These are phyloP conservation scores for Hemileia vastatrix DNA, from an alignment of 1,284 basidiomycete species.

Conservation along the genomic window DNA sequence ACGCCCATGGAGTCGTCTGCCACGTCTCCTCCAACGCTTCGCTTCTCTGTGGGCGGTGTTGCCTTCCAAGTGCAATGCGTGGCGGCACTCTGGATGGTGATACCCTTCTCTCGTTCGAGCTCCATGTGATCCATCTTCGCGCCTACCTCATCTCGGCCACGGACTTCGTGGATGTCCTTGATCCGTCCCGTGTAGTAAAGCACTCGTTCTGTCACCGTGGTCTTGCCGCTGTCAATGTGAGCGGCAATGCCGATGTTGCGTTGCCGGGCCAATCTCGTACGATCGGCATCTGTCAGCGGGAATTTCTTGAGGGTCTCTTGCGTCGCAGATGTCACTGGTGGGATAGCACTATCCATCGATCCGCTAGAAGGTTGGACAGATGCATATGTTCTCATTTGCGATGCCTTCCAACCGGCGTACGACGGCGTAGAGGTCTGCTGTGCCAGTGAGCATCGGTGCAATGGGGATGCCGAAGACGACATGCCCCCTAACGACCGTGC, in stretches of 20 bases:
- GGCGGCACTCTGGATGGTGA: constrained; percentile 97
- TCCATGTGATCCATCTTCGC: constrained; percentile 99
- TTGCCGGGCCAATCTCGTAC: constrained; percentile 39
- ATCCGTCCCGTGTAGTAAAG: constrained; percentile 95
- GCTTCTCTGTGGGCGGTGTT: constrained; percentile 46
- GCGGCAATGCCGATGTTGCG: constrained; percentile 48
- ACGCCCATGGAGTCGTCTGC: constrained; percentile 32
- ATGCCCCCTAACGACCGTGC: neutral
- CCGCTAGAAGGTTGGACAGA: neutral
- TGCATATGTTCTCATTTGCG: too few species aligned
- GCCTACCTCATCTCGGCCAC: constrained; percentile 87
- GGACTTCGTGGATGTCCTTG: constrained; percentile 91
- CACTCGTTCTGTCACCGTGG: constrained; percentile 94
- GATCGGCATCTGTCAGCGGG: constrained; percentile 35
- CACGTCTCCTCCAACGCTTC: constrained; percentile 43
- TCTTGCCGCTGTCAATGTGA: constrained; percentile 81
- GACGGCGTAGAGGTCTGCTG: too few species aligned
- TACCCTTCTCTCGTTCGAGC: constrained; percentile 95
- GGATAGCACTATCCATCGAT: constrained; percentile 1
- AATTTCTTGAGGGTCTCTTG: neutral
- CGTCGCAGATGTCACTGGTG: neutral
- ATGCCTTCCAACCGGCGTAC: too few species aligned
- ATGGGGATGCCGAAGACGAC: constrained; percentile 4
- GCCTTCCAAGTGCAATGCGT: constrained; percentile 94
- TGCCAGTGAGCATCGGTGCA: too few species aligned